Conservation (phyloP, 768 basidiomycete genomes). For the Podaxis sp. region DNA sequence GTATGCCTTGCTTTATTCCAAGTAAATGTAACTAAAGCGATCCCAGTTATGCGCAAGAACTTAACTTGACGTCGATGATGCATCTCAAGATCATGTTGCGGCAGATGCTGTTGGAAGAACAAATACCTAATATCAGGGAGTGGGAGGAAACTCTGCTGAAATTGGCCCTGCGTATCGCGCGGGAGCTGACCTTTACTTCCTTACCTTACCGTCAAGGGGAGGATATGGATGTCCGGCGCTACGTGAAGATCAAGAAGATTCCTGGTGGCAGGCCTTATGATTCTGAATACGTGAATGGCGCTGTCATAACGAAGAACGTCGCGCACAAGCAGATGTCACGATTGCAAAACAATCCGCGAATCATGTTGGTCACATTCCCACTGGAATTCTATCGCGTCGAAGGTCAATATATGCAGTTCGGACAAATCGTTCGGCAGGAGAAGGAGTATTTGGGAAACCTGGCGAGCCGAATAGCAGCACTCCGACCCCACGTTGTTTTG, state of each 20-base stretch:
- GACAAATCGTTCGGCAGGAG: slow-evolving; percentile 88
- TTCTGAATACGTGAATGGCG: slow-evolving; percentile 96
- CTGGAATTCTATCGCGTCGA: slow-evolving; percentile 91
- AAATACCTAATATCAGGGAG: slow-evolving; percentile 77
- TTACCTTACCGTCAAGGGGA: slow-evolving; percentile 77
- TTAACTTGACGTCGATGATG: slow-evolving; percentile 83
- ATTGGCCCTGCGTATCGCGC: slow-evolving; percentile 83
- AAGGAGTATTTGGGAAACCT: slow-evolving; percentile 90
- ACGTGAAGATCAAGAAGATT: slow-evolving; percentile 98
- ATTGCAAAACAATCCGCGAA: slow-evolving; percentile 77
- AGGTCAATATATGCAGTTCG: slow-evolving; percentile 91
- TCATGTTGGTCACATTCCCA: slow-evolving; percentile 96
- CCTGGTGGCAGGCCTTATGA: slow-evolving; percentile 91
- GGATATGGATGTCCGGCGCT: slow-evolving; percentile 92
- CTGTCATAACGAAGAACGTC: slow-evolving; percentile 97
- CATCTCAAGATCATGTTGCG: slow-evolving; percentile 90
- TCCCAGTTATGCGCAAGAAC: slow-evolving; percentile 74
- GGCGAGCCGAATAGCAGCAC: slow-evolving; percentile 84
- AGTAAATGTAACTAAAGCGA: slow-evolving; percentile 9
- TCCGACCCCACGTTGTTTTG: slow-evolving; percentile 89
- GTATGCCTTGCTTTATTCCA: slow-evolving; percentile 28
- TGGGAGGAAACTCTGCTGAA: slow-evolving; percentile 88
- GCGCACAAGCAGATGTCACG: slow-evolving; percentile 95
- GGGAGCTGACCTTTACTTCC: slow-evolving; percentile 76
- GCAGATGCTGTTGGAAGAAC: slow-evolving; percentile 83